phyloP scores from a whole-genome alignment of 2,329 filamentous ascomycete species.

The Didymella keratinophila region DNA sequence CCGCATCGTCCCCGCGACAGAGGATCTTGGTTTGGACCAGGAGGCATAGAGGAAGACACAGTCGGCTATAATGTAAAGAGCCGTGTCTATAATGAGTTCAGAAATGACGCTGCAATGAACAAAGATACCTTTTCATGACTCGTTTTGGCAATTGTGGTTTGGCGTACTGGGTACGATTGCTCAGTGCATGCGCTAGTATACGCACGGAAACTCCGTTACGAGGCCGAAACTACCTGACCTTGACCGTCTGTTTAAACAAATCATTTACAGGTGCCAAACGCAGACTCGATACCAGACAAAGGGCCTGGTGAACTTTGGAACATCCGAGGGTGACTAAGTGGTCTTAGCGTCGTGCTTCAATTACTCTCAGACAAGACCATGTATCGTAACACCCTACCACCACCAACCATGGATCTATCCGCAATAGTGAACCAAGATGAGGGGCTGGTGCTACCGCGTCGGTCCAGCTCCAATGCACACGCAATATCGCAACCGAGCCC shows the following conservation, averaged over 20 bases:
- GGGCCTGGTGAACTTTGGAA: slow-evolving; percentile 1
- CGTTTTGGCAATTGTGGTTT: slow-evolving; percentile 33
- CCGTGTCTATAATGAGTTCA: slow-evolving; percentile 22
- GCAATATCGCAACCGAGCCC: slow-evolving; percentile 41
- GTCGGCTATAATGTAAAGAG: slow-evolving; percentile 22
- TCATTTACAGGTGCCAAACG: slow-evolving; percentile 1
- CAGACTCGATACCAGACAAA: slow-evolving; percentile 7
- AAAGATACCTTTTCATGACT: slow-evolving; percentile 34
- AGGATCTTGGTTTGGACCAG: slow-evolving; percentile 59
- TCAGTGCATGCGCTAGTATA: slow-evolving; percentile 37
- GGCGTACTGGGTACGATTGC: slow-evolving; percentile 30
- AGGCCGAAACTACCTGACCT: slow-evolving; percentile 7
- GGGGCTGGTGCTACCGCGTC: slow-evolving; percentile 41
- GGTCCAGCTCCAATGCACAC: slow-evolving; percentile 41
- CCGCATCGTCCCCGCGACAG: slow-evolving; percentile 60
- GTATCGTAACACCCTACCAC: slow-evolving; percentile 35
- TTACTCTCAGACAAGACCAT: slow-evolving; percentile 24
- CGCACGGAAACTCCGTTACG: slow-evolving; percentile 24
- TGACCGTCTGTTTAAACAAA: not conserved
- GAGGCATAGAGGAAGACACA: slow-evolving; percentile 48
- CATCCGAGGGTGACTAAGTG: slow-evolving; percentile 13
- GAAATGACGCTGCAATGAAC: slow-evolving; percentile 21
- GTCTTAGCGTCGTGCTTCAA: slow-evolving; percentile 23
- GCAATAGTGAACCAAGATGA: slow-evolving; percentile 47
- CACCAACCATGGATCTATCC: slow-evolving; percentile 48